These are phyloP conservation scores for Mortierella sp. DNA, from an alignment of 371 early-diverging fungal species.

Conservation along the genomic window DNA sequence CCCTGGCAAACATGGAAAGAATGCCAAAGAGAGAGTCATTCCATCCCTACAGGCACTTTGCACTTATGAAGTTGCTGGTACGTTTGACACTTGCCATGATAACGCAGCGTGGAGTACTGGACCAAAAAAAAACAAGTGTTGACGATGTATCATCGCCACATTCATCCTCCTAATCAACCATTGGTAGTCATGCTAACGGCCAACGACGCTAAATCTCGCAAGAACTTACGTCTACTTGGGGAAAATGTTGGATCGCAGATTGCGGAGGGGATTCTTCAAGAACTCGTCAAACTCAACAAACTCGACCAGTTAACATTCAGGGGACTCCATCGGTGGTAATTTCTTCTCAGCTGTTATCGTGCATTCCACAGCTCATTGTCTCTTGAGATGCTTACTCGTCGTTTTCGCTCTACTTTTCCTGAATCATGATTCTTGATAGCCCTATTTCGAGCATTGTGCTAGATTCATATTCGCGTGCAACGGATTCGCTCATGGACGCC, in stretches of 20 bases:
- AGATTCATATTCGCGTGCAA: constrained; percentile 49
- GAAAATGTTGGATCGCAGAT: constrained; percentile 38
- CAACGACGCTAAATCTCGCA: constrained; percentile 17
- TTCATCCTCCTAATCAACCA: no score
- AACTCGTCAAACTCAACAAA: constrained; percentile 39
- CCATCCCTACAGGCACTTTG: constrained; percentile 35
- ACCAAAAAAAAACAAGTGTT: no score
- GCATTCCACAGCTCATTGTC: background rate
- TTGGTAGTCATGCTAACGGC: constrained; percentile 32
- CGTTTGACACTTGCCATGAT: no score
- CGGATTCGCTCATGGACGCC: constrained; percentile 47
- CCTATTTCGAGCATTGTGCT: constrained; percentile 37
- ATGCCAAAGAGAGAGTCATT: constrained; percentile 17
- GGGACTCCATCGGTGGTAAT: constrained; percentile 32
- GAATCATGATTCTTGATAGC: background rate
- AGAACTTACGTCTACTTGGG: constrained; percentile 21
- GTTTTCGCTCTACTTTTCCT: background rate
- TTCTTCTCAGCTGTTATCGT: background rate
- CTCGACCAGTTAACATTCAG: constrained; percentile 44
- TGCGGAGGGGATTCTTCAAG: constrained; percentile 35
- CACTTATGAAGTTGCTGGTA: constrained; percentile 46
- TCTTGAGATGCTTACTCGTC: no score
- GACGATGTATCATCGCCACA: no score
- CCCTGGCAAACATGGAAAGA: background rate
- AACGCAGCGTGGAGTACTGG: no score